Percentiles rank a stretch among this genome's conserved stretches.
Conservation (phyloP, 352 stramenopile species). For the Phytophthora chlamydospora region DNA sequence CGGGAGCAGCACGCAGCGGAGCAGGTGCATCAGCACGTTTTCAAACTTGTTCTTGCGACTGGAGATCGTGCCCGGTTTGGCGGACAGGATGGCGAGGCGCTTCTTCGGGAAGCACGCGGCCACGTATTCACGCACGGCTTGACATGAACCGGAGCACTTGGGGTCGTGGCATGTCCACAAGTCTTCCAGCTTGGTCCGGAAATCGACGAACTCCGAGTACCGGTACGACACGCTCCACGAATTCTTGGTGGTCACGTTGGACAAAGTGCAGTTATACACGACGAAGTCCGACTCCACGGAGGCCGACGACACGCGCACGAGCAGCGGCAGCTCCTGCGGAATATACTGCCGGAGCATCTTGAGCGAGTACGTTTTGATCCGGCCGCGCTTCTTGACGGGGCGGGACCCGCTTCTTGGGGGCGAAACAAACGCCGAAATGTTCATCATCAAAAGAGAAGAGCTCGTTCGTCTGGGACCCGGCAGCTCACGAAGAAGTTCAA, state of each 20-base stretch:
- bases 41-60: constrained; percentile 66
- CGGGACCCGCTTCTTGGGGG: constrained; percentile 5
- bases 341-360: constrained; percentile 49
- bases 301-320: constrained; percentile 47
- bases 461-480: constrained; percentile 17
- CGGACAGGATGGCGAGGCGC: constrained; percentile 48
- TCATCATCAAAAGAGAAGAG: constrained; percentile 18
- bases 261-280: constrained; percentile 58
- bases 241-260: constrained; percentile 51
- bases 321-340: constrained; percentile 52
- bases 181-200: constrained; percentile 56
- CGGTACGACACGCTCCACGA: constrained; percentile 62
- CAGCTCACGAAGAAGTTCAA: constrained; percentile 1
- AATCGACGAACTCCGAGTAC: constrained; percentile 67
- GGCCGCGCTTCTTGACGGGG: constrained; percentile 26
- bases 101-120: constrained; percentile 66
- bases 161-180: constrained; percentile 55
- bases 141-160: constrained; percentile 70
- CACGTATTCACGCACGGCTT: constrained; percentile 72
- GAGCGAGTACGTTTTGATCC: constrained; percentile 55
- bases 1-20: constrained; percentile 67
- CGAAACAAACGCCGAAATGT: constrained; percentile 30
- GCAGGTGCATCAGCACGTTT: constrained; percentile 66
- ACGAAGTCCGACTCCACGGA: constrained; percentile 45
- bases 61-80: constrained; percentile 33